phyloP scores from a whole-genome alignment of 2,329 filamentous ascomycete genomes.

The Hirsutella rhossiliensis region DNA sequence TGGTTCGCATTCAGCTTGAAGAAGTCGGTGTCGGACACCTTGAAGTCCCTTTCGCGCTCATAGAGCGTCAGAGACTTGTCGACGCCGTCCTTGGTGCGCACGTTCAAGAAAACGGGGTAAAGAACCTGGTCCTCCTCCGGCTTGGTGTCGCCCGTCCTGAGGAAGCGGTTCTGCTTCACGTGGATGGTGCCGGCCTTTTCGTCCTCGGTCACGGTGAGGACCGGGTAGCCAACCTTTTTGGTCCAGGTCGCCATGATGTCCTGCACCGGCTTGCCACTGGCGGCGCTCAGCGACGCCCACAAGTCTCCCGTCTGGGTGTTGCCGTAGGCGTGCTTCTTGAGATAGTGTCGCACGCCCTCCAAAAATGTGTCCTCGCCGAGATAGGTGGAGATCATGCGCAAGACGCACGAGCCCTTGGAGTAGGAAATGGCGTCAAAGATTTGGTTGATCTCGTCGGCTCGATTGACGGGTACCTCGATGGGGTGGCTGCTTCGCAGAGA shows the following conservation, averaged over 20 bases:
- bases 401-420: constrained; percentile 88
- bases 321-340: constrained; percentile 93
- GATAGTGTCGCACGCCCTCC: constrained; percentile 78
- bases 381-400: constrained; percentile 95
- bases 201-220: constrained; percentile 64
- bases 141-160: constrained; percentile 85
- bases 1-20: constrained; percentile 97
- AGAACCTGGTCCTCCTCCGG: constrained; percentile 82
- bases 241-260: constrained; percentile 95
- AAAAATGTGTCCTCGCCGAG: constrained; percentile 88
- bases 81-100: constrained; percentile 74
- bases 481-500: constrained; percentile 90
- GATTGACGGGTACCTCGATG: constrained; percentile 92
- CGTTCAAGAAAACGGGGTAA: constrained; percentile 79
- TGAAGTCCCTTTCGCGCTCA: constrained; percentile 61
- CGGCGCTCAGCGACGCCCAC: constrained; percentile 77
- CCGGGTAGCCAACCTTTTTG: constrained; percentile 88
- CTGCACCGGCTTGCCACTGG: constrained; percentile 82
- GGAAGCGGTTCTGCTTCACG: constrained; percentile 89
- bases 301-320: constrained; percentile 88
- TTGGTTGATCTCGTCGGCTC: constrained; percentile 91
- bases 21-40: constrained; percentile 70
- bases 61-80: constrained; percentile 39
- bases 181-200: constrained; percentile 60
- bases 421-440: constrained; percentile 98